Percentiles rank a stretch among this genome's conserved stretches.
phyloP scores from a whole-genome alignment of 1,284 basidiomycete genomes.

The Exobasidium cylindrosporum region DNA sequence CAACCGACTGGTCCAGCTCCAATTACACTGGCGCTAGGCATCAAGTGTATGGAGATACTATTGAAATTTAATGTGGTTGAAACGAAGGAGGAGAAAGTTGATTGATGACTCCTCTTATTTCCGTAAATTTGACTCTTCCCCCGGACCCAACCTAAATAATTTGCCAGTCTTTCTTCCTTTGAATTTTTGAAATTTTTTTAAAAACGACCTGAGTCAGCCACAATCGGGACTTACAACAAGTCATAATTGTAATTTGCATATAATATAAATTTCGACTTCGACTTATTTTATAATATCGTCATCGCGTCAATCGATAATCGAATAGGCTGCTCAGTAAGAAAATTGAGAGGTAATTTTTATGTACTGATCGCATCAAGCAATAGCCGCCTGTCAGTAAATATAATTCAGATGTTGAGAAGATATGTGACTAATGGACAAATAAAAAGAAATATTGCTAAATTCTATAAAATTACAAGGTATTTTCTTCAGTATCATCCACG shows the following conservation, averaged over 20 bases:
- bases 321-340: too few relatives aligned
- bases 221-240: background rate
- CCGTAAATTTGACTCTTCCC: background rate
- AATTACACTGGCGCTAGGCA: conserved; percentile 56
- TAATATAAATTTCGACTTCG: too few relatives aligned
- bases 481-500: conserved; percentile 10
- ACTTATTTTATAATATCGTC: too few relatives aligned
- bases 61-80: too few relatives aligned
- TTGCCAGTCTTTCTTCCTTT: background rate
- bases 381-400: background rate
- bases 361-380: too few relatives aligned
- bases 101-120: background rate
- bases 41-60: too few relatives aligned
- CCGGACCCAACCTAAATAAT: background rate
- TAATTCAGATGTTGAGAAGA: background rate
- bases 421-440: background rate
- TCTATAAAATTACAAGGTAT: background rate
- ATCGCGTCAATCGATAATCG: too few relatives aligned
- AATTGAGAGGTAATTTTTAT: too few relatives aligned
- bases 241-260: too few relatives aligned
- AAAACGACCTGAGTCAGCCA: background rate
- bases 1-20: conserved; percentile 95
- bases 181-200: background rate
- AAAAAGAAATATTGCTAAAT: background rate
- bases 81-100: background rate